Evolutionary conservation across 2,329 filamentous ascomycete genomes (phyloP).

Genomic region (Fusarium sp.): DNA sequence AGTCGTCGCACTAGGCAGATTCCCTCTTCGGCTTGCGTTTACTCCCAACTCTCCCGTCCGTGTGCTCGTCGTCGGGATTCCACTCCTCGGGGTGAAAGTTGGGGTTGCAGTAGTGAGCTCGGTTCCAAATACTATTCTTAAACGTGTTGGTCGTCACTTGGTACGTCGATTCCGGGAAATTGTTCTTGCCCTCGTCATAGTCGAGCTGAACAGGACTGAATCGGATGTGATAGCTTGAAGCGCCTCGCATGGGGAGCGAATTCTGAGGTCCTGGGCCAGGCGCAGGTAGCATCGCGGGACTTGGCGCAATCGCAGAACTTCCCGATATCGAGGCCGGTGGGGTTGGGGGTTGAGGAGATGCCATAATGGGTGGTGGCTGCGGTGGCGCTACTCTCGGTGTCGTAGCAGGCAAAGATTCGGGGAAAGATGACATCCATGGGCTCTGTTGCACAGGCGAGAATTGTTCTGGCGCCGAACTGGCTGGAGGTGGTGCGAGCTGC

Average conservation of each 20-base stretch:
- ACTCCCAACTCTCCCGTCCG: conserved; percentile 42
- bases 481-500: conserved; percentile 48
- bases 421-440: conserved; percentile 50
- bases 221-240: conserved; percentile 50
- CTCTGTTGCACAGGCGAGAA: conserved; percentile 50
- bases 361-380: conserved; percentile 45
- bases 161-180: conserved; percentile 58
- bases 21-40: conserved; percentile 43
- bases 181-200: conserved; percentile 60
- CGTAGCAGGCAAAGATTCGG: conserved; percentile 38
- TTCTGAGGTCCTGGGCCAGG: conserved; percentile 26
- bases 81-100: conserved; percentile 59
- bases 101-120: conserved; percentile 73
- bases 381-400: conserved; percentile 35
- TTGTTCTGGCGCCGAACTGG: conserved; percentile 41
- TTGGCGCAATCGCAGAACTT: conserved; percentile 29
- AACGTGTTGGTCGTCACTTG: conserved; percentile 65
- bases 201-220: conserved; percentile 61
- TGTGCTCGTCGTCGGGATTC: conserved; percentile 53
- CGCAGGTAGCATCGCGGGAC: conserved; percentile 31
- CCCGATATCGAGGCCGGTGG: conserved; percentile 47
- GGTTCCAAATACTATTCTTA: conserved; percentile 74
- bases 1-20: neutral
- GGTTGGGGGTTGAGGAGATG: conserved; percentile 44
- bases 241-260: conserved; percentile 14